These are phyloP conservation scores for Globomyces sp. DNA, from an alignment of 371 early-diverging fungal genomes.

Conservation along the genomic window DNA sequence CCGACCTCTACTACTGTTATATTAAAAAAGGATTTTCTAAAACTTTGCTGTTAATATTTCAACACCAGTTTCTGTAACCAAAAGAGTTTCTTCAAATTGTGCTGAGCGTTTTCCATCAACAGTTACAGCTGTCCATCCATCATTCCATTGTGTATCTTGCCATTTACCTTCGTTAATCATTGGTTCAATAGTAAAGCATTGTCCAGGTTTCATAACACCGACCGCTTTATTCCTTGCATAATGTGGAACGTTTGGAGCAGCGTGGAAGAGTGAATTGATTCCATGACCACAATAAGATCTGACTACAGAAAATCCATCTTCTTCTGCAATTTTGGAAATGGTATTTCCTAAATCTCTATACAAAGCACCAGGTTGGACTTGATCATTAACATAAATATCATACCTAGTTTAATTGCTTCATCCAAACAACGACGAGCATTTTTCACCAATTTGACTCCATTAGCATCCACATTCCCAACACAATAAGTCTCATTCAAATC, in stretches of 20 bases:
- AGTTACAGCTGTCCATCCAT: conserved; percentile 90
- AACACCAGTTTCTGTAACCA: conserved; percentile 89
- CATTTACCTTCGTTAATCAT: conserved; percentile 88
- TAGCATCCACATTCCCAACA: conserved; percentile 82
- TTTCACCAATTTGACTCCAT: conserved; percentile 69
- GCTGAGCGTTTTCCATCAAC: conserved; percentile 93
- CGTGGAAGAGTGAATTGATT: conserved; percentile 82
- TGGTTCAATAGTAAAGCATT: conserved; percentile 94
- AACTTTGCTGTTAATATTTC: conserved; percentile 70
- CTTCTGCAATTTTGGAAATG: conserved; percentile 81
- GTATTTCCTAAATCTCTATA: conserved; percentile 90
- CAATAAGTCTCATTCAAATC: conserved; percentile 86
- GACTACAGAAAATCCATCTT: conserved; percentile 87
- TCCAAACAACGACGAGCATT: conserved; percentile 78
- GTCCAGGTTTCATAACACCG: conserved; percentile 90
- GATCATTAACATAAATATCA: conserved; percentile 1
- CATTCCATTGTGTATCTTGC: conserved; percentile 79
- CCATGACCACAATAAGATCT: conserved; percentile 93
- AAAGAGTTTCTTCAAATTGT: conserved; percentile 97
- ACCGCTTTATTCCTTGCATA: conserved; percentile 93
- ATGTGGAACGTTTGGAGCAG: conserved; percentile 86
- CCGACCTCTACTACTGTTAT: no score
- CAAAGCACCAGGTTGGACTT: conserved; percentile 85
- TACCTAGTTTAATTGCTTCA: conserved; percentile 81
- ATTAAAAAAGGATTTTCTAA: background rate